Evolutionary conservation across 1,284 basidiomycete genomes (phyloP).

Genomic region (Dichomitus squalens): DNA sequence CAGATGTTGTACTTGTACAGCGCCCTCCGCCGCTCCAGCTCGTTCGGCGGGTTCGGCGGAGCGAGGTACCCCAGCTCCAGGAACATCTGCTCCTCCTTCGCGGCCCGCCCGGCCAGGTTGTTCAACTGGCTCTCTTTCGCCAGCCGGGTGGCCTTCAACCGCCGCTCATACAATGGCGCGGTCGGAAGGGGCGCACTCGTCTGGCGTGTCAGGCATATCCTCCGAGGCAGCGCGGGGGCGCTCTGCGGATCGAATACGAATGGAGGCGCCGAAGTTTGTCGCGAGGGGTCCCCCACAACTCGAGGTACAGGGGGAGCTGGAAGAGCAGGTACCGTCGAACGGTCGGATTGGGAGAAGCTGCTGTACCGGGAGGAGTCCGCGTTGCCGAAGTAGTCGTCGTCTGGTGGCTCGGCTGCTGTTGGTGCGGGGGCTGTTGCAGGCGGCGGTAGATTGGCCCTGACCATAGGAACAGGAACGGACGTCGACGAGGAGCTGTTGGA

Average conservation of each 20-base stretch:
- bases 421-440: constrained; percentile 34
- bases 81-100: constrained; percentile 66
- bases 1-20: constrained; percentile 86
- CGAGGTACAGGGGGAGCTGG: neutral
- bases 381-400: constrained; percentile 36
- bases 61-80: constrained; percentile 70
- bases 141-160: constrained; percentile 41
- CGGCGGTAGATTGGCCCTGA: constrained; percentile 20
- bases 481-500: neutral
- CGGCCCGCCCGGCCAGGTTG: constrained; percentile 46
- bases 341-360: neutral
- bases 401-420: constrained; percentile 16
- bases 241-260: constrained; percentile 29
- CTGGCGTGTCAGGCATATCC: constrained; percentile 60
- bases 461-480: neutral
- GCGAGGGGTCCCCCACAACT: constrained; percentile 22
- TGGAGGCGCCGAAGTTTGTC: constrained; percentile 32
- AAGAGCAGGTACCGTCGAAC: neutral
- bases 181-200: constrained; percentile 59
- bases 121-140: constrained; percentile 37
- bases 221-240: constrained; percentile 50
- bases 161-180: constrained; percentile 41
- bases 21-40: constrained; percentile 77
- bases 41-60: constrained; percentile 81
- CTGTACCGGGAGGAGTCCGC: constrained; percentile 12